Conservation (phyloP, 148 eudicot genomes). For the Rhododendron kiyosumense region DNA sequence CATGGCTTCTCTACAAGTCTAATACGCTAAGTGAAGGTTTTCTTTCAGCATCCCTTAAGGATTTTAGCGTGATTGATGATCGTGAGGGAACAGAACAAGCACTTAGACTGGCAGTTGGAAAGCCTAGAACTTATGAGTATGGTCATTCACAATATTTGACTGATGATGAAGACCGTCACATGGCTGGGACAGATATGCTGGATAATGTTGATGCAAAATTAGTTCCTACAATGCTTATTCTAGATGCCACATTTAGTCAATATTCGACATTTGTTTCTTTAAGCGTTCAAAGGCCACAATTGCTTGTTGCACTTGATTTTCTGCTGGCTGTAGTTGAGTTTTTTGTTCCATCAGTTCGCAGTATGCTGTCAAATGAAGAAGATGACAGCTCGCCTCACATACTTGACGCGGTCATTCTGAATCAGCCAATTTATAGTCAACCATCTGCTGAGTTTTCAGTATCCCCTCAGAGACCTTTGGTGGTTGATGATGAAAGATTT, state of each 20-base stretch:
- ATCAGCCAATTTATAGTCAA: conserved; percentile 53
- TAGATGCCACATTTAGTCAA: conserved; percentile 71
- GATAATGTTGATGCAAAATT: conserved; percentile 21
- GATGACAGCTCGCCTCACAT: conserved; percentile 41
- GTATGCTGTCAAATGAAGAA: conserved; percentile 61
- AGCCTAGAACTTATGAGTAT: conserved; percentile 46
- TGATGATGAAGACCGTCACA: conserved; percentile 31
- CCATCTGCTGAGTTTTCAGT: conserved; percentile 53
- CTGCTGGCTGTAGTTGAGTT: conserved; percentile 81
- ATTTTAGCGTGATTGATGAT: conserved; percentile 79
- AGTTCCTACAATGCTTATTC: conserved; percentile 80
- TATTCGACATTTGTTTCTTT: conserved; percentile 55
- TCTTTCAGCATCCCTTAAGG: conserved; percentile 78
- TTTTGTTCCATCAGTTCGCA: conserved; percentile 79
- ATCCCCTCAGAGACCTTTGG: conserved; percentile 76
- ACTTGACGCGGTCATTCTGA: conserved; percentile 64
- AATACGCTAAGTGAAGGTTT: conserved; percentile 64
- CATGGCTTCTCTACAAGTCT: conserved; percentile 86
- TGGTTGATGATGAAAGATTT: conserved; percentile 70
- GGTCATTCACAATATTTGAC: conserved; percentile 29
- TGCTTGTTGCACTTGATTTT: conserved; percentile 97
- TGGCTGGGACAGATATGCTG: conserved; percentile 21
- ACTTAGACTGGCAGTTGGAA: conserved; percentile 81
- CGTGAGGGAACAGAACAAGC: conserved; percentile 91
- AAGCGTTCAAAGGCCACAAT: conserved; percentile 87